Evolutionary conservation across 164 flowering plant species (phyloP).

Genomic region (Litsea cubeba): DNA sequence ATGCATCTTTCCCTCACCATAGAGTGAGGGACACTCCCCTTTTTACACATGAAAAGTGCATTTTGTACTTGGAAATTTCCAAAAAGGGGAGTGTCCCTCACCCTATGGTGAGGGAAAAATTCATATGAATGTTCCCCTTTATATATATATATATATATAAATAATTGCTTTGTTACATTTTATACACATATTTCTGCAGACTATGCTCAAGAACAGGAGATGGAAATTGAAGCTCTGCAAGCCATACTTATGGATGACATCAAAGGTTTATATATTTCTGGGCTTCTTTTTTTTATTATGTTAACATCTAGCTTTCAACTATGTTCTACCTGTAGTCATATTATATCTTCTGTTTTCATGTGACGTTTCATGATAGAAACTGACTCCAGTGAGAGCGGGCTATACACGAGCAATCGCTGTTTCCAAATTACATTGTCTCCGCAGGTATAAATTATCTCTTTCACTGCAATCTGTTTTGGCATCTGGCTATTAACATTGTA

Average conservation of each 20-base stretch:
- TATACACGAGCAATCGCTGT: conserved; percentile 65
- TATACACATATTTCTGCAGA: conserved; percentile 35
- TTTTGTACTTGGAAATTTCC: too few species aligned
- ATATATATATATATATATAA: neutral
- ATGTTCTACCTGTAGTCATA: neutral
- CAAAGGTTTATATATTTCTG: conserved; percentile 43
- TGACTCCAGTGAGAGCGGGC: conserved; percentile 75
- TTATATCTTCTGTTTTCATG: neutral
- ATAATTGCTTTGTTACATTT: neutral
- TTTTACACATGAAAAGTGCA: too few species aligned
- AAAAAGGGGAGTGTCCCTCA: too few species aligned
- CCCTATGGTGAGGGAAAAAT: too few species aligned
- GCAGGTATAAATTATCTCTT: conserved; percentile 36
- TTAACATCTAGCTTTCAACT: neutral
- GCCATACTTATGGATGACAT: conserved; percentile 96
- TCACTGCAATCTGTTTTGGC: neutral
- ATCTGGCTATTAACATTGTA: neutral
- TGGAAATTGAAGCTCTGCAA: conserved; percentile 96
- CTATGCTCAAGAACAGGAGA: conserved; percentile 83
- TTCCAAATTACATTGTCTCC: conserved; percentile 73
- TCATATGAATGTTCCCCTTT: too few species aligned
- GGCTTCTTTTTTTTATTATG: neutral
- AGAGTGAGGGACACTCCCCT: too few species aligned
- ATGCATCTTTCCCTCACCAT: too few species aligned
- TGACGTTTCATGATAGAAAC: conserved; percentile 53